Base-by-base conservation (phyloP, 2,329 filamentous ascomycete species). In the Blastomyces emzantsi region DNA sequence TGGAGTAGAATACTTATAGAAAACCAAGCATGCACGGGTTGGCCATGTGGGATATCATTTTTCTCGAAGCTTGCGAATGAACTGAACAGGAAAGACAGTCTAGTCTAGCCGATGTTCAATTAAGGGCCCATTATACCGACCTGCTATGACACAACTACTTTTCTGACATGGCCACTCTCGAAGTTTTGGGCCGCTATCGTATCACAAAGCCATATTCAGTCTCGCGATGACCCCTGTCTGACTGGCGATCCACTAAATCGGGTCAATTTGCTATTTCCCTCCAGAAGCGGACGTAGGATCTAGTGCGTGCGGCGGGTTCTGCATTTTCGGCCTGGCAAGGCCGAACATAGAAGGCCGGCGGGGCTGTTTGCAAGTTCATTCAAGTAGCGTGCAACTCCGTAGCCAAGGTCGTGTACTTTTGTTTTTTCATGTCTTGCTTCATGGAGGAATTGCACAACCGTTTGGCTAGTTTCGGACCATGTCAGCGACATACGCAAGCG, bases 1-100 rank as follows among this genome's bases (percentile, higher is more conserved):
- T 22, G 57, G 43, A 33, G 43, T 47, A 22, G 41, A 13, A 36
- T 60, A 60, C 45, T 60, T 60, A 60, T 60, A 60, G 43, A 33
- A 17, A 47, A 6, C 15, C 25, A 17, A 47, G n/a, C 43, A 22
- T 33, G 28, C 41, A 60, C n/a, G 41, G 36, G 33, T 8, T n/a
- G 15, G 9, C 30, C 30, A 11, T 36, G 43, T 9, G 6, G 43
- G 11, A 49, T 49, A 36, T 15, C 17, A 15, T 33, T 25, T 25
- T 15, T 49, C 58, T 33, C 41, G 5, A 58, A 58, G 15, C 8
- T 15, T 49, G 43, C 15, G 19, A 49, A 49, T 22, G 25, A 45
- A 30, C 25, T 28, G 56, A 30, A 33, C 8, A 45, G 19, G 25
- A 59, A 43, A 15, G 17, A 13, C 11, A 39, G 54, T 3, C 30